Base-by-base conservation (phyloP, 2,329 filamentous ascomycete genomes). In the Fusarium beomiforme region DNA sequence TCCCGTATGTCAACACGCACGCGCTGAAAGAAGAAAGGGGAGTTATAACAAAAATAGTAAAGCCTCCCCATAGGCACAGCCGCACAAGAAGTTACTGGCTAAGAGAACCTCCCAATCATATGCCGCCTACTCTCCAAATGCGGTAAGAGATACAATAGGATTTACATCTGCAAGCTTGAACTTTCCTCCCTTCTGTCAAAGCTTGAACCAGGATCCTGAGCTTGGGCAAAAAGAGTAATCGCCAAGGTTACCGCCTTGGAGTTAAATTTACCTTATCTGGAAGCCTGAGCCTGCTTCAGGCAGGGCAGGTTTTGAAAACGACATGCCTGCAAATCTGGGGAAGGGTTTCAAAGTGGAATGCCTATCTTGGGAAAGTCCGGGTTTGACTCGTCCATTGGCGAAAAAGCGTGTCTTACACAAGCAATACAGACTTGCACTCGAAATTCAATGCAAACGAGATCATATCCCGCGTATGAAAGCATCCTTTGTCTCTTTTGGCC, bases 1-100 rank as follows among this genome's bases (percentile, higher is more conserved):
- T 54, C 34, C 46, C 14, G 37, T 24, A 50, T 19, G 42, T 59
- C 49, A 33, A 24, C 36, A 47, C 24, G 55, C 46, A 34, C 47
- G 37, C 41, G 21, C 24, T 47, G 29, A 23, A 44, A 44, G 36
- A 55, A 66, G 39, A 66, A 70, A 62, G 43, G 29, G 29, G 53
- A 55, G 36, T 56, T 71, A 64, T 57, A 49, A 71, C 69, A 56
- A 56, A 83, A 96, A 62, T 47, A 72, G 69, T 53, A 72, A 71
- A 56, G 69, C 46, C 51, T 31, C 34, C 37, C 42, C 36, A 37
- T 21, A 23, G 39, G 31, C 21, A 57, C 21, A 24, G 51, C 37
- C 21, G 53, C 43, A 56, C 24, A 49, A 39, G 51, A 44, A 36
- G 31, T 50, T 55, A 21, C 49, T 34, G 8, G 21, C 36, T 16